Percentiles rank a stretch among this genome's conserved stretches.
These are phyloP conservation scores for Backusella sp. DNA, from an alignment of 192 early-diverging fungal species.

Conservation along the genomic window DNA sequence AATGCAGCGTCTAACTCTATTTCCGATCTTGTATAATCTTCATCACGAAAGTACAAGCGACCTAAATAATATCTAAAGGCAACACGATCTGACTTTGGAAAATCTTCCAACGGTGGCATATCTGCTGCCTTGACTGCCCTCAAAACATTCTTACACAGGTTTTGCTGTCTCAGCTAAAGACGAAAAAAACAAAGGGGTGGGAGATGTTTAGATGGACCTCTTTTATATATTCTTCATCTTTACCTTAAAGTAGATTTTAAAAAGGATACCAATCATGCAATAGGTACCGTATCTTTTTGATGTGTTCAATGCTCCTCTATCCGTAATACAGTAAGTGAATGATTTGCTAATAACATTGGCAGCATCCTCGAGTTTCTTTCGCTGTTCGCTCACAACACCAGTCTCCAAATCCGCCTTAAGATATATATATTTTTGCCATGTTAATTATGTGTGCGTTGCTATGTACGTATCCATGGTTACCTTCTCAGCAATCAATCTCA, in stretches of 20 bases:
- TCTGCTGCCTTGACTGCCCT: constrained; percentile 68
- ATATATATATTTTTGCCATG: not conserved
- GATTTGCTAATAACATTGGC: constrained; percentile 85
- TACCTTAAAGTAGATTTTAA: constrained; percentile 87
- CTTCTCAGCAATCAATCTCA: constrained; percentile 47
- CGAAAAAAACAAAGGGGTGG: not conserved
- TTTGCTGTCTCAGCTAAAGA: constrained; percentile 65
- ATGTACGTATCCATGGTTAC: constrained; percentile 23
- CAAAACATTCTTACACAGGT: constrained; percentile 83
- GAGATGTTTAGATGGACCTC: not conserved
- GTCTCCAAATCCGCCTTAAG: constrained; percentile 55
- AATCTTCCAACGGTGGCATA: constrained; percentile 71
- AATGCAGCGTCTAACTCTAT: constrained; percentile 51
- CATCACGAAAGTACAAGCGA: constrained; percentile 81
- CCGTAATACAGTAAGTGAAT: constrained; percentile 87
- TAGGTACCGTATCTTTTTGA: constrained; percentile 96
- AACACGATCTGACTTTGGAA: constrained; percentile 84
- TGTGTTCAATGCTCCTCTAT: constrained; percentile 42
- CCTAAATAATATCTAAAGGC: constrained; percentile 88
- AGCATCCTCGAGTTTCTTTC: constrained; percentile 73
- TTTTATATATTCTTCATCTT: not conserved
- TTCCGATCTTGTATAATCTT: constrained; percentile 69
- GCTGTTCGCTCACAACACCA: constrained; percentile 40
- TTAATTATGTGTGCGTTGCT: not conserved
- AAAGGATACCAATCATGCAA: constrained; percentile 80